phyloP scores from a whole-genome alignment of 2,329 filamentous ascomycete genomes.

The Calycina herbarum region DNA sequence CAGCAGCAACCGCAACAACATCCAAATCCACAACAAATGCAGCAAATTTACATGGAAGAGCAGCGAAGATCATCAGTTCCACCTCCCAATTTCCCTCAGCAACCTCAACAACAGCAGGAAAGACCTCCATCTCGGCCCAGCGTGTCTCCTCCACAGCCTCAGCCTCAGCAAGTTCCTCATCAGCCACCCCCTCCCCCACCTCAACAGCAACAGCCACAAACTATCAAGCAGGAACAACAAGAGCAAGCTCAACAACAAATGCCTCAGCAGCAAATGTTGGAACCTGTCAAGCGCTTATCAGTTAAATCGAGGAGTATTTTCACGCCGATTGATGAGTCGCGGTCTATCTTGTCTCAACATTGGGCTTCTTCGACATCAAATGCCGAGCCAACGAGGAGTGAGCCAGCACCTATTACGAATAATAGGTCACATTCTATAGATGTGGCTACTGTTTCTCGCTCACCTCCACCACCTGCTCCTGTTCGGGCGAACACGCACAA shows the following conservation, averaged over 20 bases:
- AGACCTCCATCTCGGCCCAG: constrained; percentile 49
- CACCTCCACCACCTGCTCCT: constrained; percentile 50
- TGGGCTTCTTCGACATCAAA: constrained; percentile 62
- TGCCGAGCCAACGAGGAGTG: constrained; percentile 36
- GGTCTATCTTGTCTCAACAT: constrained; percentile 84
- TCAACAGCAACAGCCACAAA: constrained; percentile 40
- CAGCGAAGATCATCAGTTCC: constrained; percentile 72
- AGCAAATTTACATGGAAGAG: constrained; percentile 75
- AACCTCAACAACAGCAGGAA: constrained; percentile 50
- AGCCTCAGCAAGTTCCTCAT: constrained; percentile 50
- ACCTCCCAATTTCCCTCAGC: constrained; percentile 58
- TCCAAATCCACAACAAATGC: constrained; percentile 47
- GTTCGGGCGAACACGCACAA: constrained; percentile 46
- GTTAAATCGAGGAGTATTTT: constrained; percentile 75
- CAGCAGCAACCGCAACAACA: constrained; percentile 38
- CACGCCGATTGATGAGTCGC: constrained; percentile 91
- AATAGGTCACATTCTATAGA: constrained; percentile 67
- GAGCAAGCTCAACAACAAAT: constrained; percentile 50
- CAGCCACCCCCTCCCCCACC: constrained; percentile 50
- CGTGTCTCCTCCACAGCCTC: constrained; percentile 60
- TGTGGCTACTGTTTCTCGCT: constrained; percentile 55
- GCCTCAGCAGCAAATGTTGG: constrained; percentile 50
- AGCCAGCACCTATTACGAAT: constrained; percentile 38
- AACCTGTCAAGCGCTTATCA: constrained; percentile 52
- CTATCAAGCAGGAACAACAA: constrained; percentile 39